Conservation (phyloP, 352 stramenopile genomes). For the Globisporangium okanoganense region DNA sequence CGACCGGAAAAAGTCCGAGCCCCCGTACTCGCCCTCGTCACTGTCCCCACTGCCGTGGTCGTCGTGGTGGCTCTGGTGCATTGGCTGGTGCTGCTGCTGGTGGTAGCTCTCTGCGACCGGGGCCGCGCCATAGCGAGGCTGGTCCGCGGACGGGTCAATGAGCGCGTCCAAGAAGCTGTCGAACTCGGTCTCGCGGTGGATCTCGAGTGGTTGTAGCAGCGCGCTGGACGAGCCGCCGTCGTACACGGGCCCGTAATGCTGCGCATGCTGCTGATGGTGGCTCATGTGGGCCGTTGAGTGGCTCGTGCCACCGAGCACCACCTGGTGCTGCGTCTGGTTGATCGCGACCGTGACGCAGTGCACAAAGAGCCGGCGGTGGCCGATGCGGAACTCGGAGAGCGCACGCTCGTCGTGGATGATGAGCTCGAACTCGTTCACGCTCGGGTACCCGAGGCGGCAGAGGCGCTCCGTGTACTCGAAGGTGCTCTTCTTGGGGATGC, state of each 20-base stretch:
- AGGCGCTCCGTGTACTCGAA: slow-evolving; percentile 59
- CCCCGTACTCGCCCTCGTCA: slow-evolving; percentile 15
- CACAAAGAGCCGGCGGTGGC: slow-evolving; percentile 41
- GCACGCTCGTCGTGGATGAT: slow-evolving; percentile 50
- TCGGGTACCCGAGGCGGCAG: slow-evolving; percentile 53
- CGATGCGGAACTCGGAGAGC: slow-evolving; percentile 36
- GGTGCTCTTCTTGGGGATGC: slow-evolving; percentile 37
- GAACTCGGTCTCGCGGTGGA: slow-evolving; percentile 53
- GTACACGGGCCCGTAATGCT: slow-evolving; percentile 20
- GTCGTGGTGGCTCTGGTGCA: slow-evolving; percentile 5
- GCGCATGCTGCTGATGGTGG: slow-evolving; percentile 7
- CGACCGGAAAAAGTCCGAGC: slow-evolving; percentile 14
- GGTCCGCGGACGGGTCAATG: slow-evolving; percentile 29
- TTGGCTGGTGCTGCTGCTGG: slow-evolving; percentile 1
- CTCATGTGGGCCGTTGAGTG: background rate
- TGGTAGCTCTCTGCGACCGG: slow-evolving; percentile 9
- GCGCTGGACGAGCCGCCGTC: slow-evolving; percentile 33
- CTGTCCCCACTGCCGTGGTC: slow-evolving; percentile 13
- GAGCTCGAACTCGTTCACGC: slow-evolving; percentile 52
- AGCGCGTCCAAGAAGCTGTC: slow-evolving; percentile 57
- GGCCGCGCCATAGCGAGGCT: background rate
- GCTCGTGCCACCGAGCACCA: background rate
- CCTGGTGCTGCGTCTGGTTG: slow-evolving; percentile 10
- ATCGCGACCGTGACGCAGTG: slow-evolving; percentile 36
- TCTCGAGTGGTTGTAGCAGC: slow-evolving; percentile 45